Evolutionary conservation across 83 land plant species (phyloP).

Genomic region (Isoetes engelmannii): DNA sequence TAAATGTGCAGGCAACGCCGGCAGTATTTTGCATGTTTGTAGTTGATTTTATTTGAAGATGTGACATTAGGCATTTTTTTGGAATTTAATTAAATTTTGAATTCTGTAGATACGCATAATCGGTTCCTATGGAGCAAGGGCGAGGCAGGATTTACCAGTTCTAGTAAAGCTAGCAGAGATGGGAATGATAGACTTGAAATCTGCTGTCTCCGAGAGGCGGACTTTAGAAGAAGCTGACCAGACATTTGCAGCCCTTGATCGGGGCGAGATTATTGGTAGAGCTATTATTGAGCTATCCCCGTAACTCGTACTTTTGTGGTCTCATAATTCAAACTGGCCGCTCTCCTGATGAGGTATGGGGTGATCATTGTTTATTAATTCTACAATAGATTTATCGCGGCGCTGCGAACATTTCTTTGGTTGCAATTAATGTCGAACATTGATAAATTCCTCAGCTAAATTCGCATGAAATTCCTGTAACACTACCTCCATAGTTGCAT

Average conservation of each 20-base stretch:
- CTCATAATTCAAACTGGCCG: too few species aligned
- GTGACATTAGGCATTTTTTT: background rate
- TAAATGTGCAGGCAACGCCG: too few species aligned
- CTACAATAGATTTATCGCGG: too few species aligned
- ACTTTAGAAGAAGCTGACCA: slow-evolving; percentile 25
- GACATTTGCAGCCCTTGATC: slow-evolving; percentile 52
- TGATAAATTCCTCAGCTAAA: too few species aligned
- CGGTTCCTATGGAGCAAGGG: slow-evolving; percentile 95
- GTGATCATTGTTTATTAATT: too few species aligned
- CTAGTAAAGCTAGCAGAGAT: slow-evolving; percentile 70
- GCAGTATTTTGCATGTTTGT: too few species aligned
- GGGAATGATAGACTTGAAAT: slow-evolving; percentile 31
- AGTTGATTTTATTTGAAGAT: too few species aligned
- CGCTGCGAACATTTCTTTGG: too few species aligned
- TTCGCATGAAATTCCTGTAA: background rate
- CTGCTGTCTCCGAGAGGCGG: slow-evolving; percentile 27
- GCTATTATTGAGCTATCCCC: slow-evolving; percentile 49
- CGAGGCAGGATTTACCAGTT: slow-evolving; percentile 90
- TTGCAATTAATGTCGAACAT: too few species aligned
- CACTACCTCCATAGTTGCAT: slow-evolving; percentile 6
- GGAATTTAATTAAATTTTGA: background rate
- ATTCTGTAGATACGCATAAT: slow-evolving; percentile 60
- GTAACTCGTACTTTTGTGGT: slow-evolving; percentile 3
- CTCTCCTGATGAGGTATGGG: too few species aligned
- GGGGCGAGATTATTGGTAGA: slow-evolving; percentile 58